These are phyloP conservation scores for Spirogloea muscicola DNA, from an alignment of 139 green algal genomes.

Conservation along the genomic window DNA sequence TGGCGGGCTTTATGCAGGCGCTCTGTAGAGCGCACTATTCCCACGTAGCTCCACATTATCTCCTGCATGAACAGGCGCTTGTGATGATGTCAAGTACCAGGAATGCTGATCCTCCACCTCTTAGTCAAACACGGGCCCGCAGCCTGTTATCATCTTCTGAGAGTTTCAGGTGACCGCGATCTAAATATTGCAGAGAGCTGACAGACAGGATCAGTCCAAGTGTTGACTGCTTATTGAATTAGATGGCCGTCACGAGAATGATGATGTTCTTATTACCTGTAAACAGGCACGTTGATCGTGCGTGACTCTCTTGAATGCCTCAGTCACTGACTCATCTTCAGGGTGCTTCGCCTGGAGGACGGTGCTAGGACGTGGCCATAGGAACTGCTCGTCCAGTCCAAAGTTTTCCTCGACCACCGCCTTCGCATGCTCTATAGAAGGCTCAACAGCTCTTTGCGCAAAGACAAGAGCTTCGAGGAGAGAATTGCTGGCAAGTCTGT, in stretches of 20 bases:
- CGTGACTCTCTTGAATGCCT: slow-evolving; percentile 8
- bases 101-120: slow-evolving; percentile 16
- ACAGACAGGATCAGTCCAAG: slow-evolving; percentile 4
- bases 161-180: background rate
- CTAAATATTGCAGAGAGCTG: slow-evolving; percentile 39
- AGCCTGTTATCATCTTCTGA: background rate
- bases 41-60: slow-evolving; percentile 82
- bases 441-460: slow-evolving; percentile 70
- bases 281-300: slow-evolving; percentile 54
- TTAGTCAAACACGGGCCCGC: background rate
- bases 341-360: background rate
- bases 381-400: slow-evolving; percentile 4
- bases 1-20: slow-evolving; percentile 52
- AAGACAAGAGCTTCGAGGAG: slow-evolving; percentile 95
- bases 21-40: slow-evolving; percentile 76
- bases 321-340: background rate
- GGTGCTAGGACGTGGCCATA: background rate
- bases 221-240: no score
- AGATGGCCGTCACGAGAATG: no score
- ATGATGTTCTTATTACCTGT: no score
- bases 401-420: background rate
- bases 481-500: slow-evolving; percentile 92
- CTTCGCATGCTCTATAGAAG: slow-evolving; percentile 70
- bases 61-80: slow-evolving; percentile 43
- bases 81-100: slow-evolving; percentile 53